A percentile compares a stretch with the other conserved stretches of the same genome.
These are phyloP conservation scores for Phialemoniopsis sp. DNA, from an alignment of 2,329 filamentous ascomycete genomes.

Conservation along the genomic window DNA sequence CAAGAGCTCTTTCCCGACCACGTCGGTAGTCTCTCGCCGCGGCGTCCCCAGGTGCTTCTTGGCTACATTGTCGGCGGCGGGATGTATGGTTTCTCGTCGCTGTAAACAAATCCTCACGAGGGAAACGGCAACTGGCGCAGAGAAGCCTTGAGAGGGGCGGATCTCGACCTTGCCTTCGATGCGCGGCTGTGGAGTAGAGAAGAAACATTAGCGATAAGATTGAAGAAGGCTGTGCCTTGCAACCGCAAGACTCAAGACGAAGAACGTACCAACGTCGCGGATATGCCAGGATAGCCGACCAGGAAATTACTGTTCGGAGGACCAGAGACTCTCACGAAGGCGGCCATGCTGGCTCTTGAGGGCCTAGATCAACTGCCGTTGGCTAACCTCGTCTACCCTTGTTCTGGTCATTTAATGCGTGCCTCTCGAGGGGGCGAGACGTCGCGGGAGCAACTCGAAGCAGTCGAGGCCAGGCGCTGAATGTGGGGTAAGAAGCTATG, in stretches of 20 bases:
- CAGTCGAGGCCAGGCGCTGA: background rate
- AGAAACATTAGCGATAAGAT: conserved; percentile 8
- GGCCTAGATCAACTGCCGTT: no score
- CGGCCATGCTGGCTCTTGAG: conserved; percentile 20
- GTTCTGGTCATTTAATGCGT: no score
- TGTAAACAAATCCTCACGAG: conserved; percentile 93
- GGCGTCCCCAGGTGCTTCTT: conserved; percentile 90
- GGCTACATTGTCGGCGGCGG: conserved; percentile 87
- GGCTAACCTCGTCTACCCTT: no score
- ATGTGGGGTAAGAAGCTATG: conserved; percentile 3
- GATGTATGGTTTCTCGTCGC: conserved; percentile 92
- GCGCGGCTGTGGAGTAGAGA: conserved; percentile 61
- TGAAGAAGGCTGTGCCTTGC: background rate
- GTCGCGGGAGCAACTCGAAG: background rate
- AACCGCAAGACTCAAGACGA: conserved; percentile 6
- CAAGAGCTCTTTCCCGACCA: conserved; percentile 93
- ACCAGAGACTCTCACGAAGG: conserved; percentile 87
- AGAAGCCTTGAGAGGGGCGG: conserved; percentile 77
- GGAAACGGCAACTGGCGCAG: conserved; percentile 85
- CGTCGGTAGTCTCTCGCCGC: conserved; percentile 83
- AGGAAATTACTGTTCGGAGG: conserved; percentile 96
- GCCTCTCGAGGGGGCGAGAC: no score
- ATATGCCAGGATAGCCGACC: conserved; percentile 96
- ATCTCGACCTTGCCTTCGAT: conserved; percentile 99
- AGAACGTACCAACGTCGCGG: conserved; percentile 82